Conservation (phyloP, 2,329 filamentous ascomycete species). For the Epicoccum nigrum region DNA sequence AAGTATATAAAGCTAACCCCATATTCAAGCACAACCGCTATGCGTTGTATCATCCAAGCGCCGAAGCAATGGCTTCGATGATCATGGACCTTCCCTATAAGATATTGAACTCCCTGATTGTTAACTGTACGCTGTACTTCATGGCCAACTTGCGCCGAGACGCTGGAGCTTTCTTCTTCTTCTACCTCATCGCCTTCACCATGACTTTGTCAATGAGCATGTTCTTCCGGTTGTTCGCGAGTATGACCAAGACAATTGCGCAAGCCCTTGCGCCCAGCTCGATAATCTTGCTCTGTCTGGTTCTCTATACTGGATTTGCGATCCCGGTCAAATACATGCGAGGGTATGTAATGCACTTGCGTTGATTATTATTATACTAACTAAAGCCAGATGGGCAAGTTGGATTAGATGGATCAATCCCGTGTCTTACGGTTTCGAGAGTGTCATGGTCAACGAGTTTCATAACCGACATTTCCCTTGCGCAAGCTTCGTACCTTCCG, state of each 20-base stretch:
- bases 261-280: slow-evolving; percentile 61
- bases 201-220: slow-evolving; percentile 76
- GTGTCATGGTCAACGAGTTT: slow-evolving; percentile 76
- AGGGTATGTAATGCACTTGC: slow-evolving; percentile 11
- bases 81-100: slow-evolving; percentile 80
- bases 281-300: slow-evolving; percentile 64
- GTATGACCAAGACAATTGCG: slow-evolving; percentile 68
- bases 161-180: slow-evolving; percentile 79
- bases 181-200: slow-evolving; percentile 64
- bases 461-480: slow-evolving; percentile 31
- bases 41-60: slow-evolving; percentile 85
- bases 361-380: slow-evolving; percentile 1
- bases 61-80: slow-evolving; percentile 82
- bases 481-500: slow-evolving; percentile 47
- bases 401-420: slow-evolving; percentile 73
- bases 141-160: slow-evolving; percentile 77
- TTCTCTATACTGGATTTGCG: slow-evolving; percentile 70
- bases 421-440: slow-evolving; percentile 77
- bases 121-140: slow-evolving; percentile 83
- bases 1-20: not conserved
- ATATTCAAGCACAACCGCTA: slow-evolving; percentile 72
- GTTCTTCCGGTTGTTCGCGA: slow-evolving; percentile 78
- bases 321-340: slow-evolving; percentile 66
- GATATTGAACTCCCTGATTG: slow-evolving; percentile 68
- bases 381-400: slow-evolving; percentile 41